phyloP scores from a whole-genome alignment of 2,329 filamentous ascomycete genomes.

The Aspergillus sp. region DNA sequence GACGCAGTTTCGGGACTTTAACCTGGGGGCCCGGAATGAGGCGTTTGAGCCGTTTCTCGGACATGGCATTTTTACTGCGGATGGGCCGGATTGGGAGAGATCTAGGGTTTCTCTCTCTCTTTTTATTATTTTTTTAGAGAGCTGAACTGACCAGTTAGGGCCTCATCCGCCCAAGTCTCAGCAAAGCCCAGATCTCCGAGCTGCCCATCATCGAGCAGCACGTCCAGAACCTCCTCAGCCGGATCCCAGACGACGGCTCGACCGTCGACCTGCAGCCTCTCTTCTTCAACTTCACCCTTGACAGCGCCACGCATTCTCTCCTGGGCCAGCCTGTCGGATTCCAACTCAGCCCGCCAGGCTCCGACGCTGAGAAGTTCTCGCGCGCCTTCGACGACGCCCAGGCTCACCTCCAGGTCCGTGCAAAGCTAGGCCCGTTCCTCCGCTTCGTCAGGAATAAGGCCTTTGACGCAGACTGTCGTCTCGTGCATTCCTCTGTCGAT shows the following conservation, averaged over 20 bases:
- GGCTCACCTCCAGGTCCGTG: conserved; percentile 26
- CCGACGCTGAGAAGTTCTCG: conserved; percentile 41
- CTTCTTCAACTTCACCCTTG: conserved; percentile 79
- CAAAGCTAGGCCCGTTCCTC: conserved; percentile 19
- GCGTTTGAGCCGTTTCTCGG: conserved; percentile 44
- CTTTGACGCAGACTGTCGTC: conserved; percentile 2
- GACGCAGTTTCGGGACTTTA: conserved; percentile 79
- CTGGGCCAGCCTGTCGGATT: conserved; percentile 56
- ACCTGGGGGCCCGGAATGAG: conserved; percentile 72
- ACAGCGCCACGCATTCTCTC: conserved; percentile 82
- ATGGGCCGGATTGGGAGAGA: conserved; percentile 73
- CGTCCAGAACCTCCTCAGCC: conserved; percentile 60
- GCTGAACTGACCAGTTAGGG: too few relatives aligned
- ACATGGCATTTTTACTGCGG: conserved; percentile 62
- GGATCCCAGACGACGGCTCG: conserved; percentile 47
- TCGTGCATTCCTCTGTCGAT: conserved; percentile 22
- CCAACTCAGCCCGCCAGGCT: conserved; percentile 61
- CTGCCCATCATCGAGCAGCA: conserved; percentile 78
- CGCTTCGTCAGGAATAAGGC: conserved; percentile 20
- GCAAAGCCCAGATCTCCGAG: conserved; percentile 79
- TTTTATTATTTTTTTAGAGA: too few relatives aligned
- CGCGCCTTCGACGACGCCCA: conserved; percentile 34
- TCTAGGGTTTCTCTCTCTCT: conserved; percentile 56
- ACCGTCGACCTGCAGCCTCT: conserved; percentile 71
- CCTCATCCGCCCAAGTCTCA: conserved; percentile 81